These are phyloP conservation scores for Pseudogymnoascus sp. DNA, from an alignment of 2,329 filamentous ascomycete genomes.

Conservation along the genomic window DNA sequence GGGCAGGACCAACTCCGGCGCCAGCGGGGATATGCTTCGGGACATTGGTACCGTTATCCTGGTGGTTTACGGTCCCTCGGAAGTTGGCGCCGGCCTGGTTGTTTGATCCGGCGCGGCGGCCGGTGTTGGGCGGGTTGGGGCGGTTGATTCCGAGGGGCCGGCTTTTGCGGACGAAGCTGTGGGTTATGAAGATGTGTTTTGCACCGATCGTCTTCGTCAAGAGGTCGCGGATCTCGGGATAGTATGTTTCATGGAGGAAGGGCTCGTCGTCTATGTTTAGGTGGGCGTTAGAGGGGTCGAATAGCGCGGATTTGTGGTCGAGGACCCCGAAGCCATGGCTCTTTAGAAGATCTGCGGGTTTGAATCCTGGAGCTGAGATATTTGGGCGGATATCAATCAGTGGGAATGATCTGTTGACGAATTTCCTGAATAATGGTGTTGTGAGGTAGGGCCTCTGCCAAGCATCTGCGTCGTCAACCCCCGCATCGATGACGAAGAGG, in stretches of 20 bases:
- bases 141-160: not conserved
- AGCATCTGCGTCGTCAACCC: conserved; percentile 1
- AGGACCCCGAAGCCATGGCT: not conserved
- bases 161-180: not conserved
- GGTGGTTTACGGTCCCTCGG: not conserved
- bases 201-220: not conserved
- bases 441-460: conserved; percentile 2
- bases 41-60: not conserved
- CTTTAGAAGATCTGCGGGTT: not conserved
- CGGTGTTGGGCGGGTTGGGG: not conserved
- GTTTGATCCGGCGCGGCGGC: not conserved
- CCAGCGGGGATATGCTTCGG: not conserved
- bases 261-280: not conserved
- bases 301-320: not conserved
- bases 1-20: not conserved
- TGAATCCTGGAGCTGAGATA: not conserved
- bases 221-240: not conserved
- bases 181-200: not conserved
- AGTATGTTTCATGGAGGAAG: not conserved
- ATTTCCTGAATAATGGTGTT: conserved; percentile 3
- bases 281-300: conserved; percentile 1
- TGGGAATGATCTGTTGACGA: not conserved
- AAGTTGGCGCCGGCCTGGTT: not conserved
- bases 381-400: not conserved
- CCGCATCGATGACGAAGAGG: conserved; percentile 4